Evolutionary conservation across 1,139 yeast genomes (phyloP).

Genomic region (Scheffersomyces lignicola): DNA sequence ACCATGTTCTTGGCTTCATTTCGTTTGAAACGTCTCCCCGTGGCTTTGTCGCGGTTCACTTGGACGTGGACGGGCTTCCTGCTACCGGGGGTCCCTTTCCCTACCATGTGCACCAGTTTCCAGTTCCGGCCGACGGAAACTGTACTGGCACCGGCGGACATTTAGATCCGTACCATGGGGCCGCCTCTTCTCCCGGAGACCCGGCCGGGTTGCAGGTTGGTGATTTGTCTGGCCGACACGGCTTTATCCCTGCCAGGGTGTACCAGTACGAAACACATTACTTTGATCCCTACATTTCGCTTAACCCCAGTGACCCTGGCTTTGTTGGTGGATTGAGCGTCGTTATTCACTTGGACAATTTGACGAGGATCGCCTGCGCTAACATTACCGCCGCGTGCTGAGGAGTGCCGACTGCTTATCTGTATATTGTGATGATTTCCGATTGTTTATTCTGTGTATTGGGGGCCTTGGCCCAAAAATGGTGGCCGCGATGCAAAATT

Average conservation of each 20-base stretch:
- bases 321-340: conserved; percentile 39
- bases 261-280: conserved; percentile 24
- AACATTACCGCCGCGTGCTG: conserved; percentile 24
- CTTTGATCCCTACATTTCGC: conserved; percentile 39
- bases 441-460: too few species aligned
- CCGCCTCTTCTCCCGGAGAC: conserved; percentile 18
- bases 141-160: conserved; percentile 40
- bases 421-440: too few species aligned
- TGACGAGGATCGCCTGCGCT: conserved; percentile 41
- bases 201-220: conserved; percentile 35
- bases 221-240: conserved; percentile 46
- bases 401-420: too few species aligned
- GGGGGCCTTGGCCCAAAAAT: too few species aligned
- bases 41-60: conserved; percentile 34
- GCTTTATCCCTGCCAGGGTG: conserved; percentile 24
- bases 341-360: conserved; percentile 36
- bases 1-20: conserved; percentile 28
- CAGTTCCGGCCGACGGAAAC: conserved; percentile 41
- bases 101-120: conserved; percentile 40
- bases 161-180: conserved; percentile 43
- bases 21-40: conserved; percentile 28
- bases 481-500: too few species aligned
- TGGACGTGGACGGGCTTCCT: conserved; percentile 37
- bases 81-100: conserved; percentile 40
- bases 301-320: conserved; percentile 34